Conservation (phyloP, 192 early-diverging fungal species). For the Coemansia sp. region DNA sequence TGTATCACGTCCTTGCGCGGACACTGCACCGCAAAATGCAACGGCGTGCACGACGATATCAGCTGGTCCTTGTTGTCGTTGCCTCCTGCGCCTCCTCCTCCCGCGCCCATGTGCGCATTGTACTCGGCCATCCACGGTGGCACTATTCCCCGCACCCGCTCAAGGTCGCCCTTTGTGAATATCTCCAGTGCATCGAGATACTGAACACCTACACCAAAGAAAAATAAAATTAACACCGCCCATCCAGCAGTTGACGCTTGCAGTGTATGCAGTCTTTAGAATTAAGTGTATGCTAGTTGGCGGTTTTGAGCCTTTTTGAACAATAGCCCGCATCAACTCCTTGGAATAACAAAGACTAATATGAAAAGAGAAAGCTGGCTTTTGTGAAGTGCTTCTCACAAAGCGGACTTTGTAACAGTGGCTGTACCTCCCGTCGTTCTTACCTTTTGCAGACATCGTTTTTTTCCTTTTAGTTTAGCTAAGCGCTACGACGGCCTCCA, state of each 20-base stretch:
- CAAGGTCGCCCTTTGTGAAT: conserved; percentile 42
- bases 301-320: background rate
- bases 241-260: no score
- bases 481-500: no score
- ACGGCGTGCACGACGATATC: conserved; percentile 47
- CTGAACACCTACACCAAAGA: conserved; percentile 11
- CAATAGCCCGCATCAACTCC: no score
- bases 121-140: conserved; percentile 47
- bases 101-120: conserved; percentile 11
- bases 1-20: conserved; percentile 60
- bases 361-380: no score
- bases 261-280: background rate
- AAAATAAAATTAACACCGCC: background rate
- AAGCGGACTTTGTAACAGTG: background rate
- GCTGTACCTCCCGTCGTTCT: background rate
- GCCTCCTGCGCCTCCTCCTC: background rate
- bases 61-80: conserved; percentile 13
- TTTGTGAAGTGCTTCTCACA: background rate
- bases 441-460: background rate
- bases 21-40: conserved; percentile 67
- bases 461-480: no score
- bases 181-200: conserved; percentile 53
- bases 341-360: no score
- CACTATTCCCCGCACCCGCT: conserved; percentile 29
- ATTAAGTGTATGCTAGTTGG: background rate